Evolutionary conservation across 2,329 filamentous ascomycete species (phyloP), one percentile per base, ranked within the genome.

Genomic region (Aspergillus tanneri): DNA sequence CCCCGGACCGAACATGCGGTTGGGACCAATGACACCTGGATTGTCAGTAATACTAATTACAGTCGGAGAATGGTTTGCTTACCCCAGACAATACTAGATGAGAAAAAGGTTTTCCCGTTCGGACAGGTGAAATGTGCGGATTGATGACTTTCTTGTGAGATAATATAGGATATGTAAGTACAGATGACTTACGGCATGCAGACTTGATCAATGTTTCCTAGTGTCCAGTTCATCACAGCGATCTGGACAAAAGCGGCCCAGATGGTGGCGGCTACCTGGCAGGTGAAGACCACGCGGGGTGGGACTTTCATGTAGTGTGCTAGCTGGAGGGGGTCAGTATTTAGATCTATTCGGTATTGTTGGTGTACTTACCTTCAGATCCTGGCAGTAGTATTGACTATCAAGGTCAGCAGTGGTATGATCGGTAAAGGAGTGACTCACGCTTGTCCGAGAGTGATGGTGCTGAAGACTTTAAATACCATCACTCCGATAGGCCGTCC

Each of bases 391-490:
- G 64, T 80, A 18, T 34, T 34, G 30, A 34, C 30, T 34, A 5
- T 4, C 1, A 2, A 2, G 4, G 14, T 34, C 19, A 34, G 16
- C 14, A 19, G 3, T 6, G 1, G 2, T 9, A 2, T 19, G 6
- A 4, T 19, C 12, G 14, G 7, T 14, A 18, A 4, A 18, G 16
- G 7, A 25, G 6, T 25, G 11, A 19, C 83, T 41, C 86, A 72
- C 0, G 81, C 84, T 64, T 86, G 82, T 12, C 75, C 75, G 81
- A 86, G 85, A 68, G 77, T 82, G 47, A 87, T 80, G 63, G 86
- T 87, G 42, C 84, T 83, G 59, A 85, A 88, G 52, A 84, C 86
- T 69, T 88, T 88, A 73, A 88, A 88, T 71, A 88, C 78, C 85
- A 89, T 89, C 78, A 88, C 84, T 39, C 84, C 84, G 51, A 88